Conservation (phyloP, 164 flowering plant genomes). For the Nymphaea colorata region DNA sequence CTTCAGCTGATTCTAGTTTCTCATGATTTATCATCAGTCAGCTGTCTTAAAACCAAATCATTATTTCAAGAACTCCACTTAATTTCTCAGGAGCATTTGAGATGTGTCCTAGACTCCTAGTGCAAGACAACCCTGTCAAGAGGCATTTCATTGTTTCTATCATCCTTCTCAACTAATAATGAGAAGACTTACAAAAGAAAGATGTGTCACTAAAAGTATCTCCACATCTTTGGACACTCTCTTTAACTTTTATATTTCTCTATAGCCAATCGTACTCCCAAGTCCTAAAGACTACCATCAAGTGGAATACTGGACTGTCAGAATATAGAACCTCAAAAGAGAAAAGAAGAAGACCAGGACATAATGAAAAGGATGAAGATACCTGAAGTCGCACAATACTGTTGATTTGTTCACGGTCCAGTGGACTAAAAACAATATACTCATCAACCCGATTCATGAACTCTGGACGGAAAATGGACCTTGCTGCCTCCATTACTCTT, state of each 20-base stretch:
- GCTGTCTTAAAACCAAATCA: too few species aligned
- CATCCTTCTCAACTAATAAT: too few species aligned
- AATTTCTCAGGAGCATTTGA: too few species aligned
- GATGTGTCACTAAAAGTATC: too few species aligned
- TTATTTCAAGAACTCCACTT: too few species aligned
- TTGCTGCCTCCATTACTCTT: conserved; percentile 92
- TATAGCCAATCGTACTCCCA: not conserved
- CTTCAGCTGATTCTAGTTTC: not conserved
- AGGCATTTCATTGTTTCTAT: too few species aligned
- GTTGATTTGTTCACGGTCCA: conserved; percentile 76
- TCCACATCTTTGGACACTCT: not conserved
- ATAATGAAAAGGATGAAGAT: conserved; percentile 3
- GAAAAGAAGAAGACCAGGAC: not conserved
- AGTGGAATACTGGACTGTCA: not conserved
- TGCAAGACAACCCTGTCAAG: too few species aligned
- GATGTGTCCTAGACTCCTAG: too few species aligned
- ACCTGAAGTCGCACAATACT: conserved; percentile 86
- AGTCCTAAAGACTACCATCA: not conserved
- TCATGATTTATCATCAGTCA: not conserved
- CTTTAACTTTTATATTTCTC: not conserved
- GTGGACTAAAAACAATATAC: conserved; percentile 92
- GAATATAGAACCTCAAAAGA: not conserved
- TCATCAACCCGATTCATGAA: conserved; percentile 98
- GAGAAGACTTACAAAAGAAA: too few species aligned
- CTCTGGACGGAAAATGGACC: conserved; percentile 86